Evolutionary conservation across 2,329 filamentous ascomycete species (phyloP).

Genomic region (Microdochium bolleyi): DNA sequence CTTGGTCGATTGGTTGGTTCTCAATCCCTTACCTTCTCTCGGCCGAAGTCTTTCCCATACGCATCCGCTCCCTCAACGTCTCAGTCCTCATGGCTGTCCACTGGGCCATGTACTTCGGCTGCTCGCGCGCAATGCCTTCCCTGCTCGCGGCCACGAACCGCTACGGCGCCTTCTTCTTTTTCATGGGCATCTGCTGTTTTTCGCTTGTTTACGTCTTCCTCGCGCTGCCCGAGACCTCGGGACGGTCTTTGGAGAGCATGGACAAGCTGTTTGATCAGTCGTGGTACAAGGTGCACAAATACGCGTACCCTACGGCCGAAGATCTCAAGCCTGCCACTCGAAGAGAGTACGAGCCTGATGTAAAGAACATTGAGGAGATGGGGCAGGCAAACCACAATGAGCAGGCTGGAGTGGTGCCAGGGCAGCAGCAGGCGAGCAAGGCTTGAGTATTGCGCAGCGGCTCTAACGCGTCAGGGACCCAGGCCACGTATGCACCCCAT

Average conservation of each 20-base stretch:
- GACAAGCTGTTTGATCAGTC: constrained; percentile 17
- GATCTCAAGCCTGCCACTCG: constrained; percentile 6
- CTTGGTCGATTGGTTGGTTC: constrained; percentile 39
- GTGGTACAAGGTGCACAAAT: constrained; percentile 19
- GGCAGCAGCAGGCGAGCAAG: too few species aligned
- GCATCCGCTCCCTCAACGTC: constrained; percentile 29
- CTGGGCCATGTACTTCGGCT: constrained; percentile 26
- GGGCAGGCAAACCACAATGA: neutral
- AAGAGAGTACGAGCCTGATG: neutral
- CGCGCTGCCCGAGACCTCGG: constrained; percentile 21
- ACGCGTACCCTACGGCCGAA: constrained; percentile 17
- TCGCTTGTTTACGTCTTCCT: constrained; percentile 22
- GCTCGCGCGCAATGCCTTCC: constrained; percentile 23
- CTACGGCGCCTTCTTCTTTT: constrained; percentile 21
- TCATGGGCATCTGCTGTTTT: constrained; percentile 14
- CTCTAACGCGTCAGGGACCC: too few species aligned
- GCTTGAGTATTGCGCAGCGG: too few species aligned
- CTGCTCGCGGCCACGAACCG: constrained; percentile 20
- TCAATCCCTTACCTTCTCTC: constrained; percentile 35
- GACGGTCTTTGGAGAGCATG: constrained; percentile 19
- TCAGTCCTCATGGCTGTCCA: constrained; percentile 35
- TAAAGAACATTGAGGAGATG: neutral
- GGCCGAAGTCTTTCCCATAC: constrained; percentile 33
- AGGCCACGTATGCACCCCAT: too few species aligned
- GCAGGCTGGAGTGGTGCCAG: neutral